Base-by-base conservation (phyloP, 768 basidiomycete genomes). In the Russula compacta region DNA sequence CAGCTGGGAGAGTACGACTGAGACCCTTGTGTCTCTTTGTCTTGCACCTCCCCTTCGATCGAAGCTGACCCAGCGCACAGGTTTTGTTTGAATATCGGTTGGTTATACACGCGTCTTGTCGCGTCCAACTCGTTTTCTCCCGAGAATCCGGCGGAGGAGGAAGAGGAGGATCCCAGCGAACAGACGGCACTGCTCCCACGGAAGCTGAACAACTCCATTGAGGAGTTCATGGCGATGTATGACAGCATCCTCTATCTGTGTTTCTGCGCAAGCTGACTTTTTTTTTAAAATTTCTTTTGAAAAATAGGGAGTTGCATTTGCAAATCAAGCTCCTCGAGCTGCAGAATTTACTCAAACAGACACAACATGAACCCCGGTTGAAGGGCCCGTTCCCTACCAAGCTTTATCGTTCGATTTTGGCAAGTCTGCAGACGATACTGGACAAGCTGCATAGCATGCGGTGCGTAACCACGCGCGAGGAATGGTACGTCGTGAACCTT, bases 381-480 rank as follows among this genome's bases (percentile, higher is more conserved):
- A 99, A 98, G 70, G 97, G 97, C 0, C 93, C 95, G 0, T 98
- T 98, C 74, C 95, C 95, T 2, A 82, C 90, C 15, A 73, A 81
- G 51, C 75, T 94, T 9, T 99, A 98, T 68, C 85, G 91, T 12
- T 83, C 86, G 7, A 83, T 93, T 64, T 75, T 93, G 73, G 86
- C 84, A 1, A 88, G 89, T 67, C 68, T 93, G 64, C 92, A 95
- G 71, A 84, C 83, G 1, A 92, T 95, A 36, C 73, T 95, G 63
- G 93, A 95, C 68, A 86, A 82, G 69, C 73, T 99, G 59, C 97
- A 98, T 71, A 90, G 91, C 66, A 97, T 98, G 89, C 83, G 95
- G 33, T 95, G 92, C 71, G 95, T 98, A n/a, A 97, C 91, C 6
- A 93, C 92, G 0, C 81, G 92, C 43, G 91, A 95, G 71, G 93